phyloP scores from a whole-genome alignment of 192 early-diverging fungal genomes.

The Coemansia sp. region DNA sequence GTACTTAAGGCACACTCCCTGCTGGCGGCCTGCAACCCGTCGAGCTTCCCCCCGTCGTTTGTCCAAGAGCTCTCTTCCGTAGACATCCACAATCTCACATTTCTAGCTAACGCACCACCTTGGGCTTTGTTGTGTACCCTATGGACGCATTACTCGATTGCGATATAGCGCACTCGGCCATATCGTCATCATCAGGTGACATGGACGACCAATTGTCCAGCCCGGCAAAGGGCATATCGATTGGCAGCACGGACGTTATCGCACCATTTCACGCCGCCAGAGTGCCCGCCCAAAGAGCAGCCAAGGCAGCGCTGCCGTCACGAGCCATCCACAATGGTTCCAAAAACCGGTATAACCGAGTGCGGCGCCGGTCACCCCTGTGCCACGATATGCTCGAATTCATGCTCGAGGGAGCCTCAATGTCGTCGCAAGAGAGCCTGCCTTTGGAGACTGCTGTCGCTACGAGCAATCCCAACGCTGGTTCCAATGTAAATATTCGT shows the following conservation, averaged over 20 bases:
- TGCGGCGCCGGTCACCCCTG: slow-evolving; percentile 50
- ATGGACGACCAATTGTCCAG: background rate
- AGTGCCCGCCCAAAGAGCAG: slow-evolving; percentile 3
- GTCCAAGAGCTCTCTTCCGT: background rate
- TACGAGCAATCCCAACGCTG: background rate
- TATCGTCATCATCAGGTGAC: background rate
- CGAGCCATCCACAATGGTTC: background rate
- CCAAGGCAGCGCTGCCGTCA: slow-evolving; percentile 7
- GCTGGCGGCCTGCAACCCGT: background rate
- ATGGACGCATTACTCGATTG: background rate
- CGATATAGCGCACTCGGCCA: background rate
- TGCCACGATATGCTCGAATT: slow-evolving; percentile 54
- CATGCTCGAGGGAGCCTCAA: slow-evolving; percentile 46
- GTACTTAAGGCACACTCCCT: too few species aligned
- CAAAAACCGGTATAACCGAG: slow-evolving; percentile 33
- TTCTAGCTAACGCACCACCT: background rate
- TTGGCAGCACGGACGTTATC: slow-evolving; percentile 22
- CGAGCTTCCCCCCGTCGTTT: background rate
- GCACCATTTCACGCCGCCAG: slow-evolving; percentile 32
- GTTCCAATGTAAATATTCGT: background rate
- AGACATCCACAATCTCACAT: background rate
- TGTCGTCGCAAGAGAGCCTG: slow-evolving; percentile 50
- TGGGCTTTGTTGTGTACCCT: background rate
- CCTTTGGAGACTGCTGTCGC: background rate
- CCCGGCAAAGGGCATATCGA: background rate